A percentile compares a stretch with the other conserved stretches of the same genome.
phyloP scores from a whole-genome alignment of 179 eudicot genomes.

The Patellifolia procumbens region DNA sequence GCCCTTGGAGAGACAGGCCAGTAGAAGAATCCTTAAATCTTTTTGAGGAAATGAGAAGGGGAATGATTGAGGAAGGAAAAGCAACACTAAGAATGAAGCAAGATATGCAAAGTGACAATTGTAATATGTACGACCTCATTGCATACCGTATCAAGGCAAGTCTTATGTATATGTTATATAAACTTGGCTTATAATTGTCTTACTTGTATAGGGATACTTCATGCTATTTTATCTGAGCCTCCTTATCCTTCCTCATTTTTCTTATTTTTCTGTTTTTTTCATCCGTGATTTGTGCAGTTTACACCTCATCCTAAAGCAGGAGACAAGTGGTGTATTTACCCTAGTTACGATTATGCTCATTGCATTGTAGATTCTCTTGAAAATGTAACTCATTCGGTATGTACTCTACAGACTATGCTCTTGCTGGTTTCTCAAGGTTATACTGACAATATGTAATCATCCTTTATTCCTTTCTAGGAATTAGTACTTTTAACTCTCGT shows the following conservation, averaged over 20 bases:
- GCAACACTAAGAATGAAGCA: slow-evolving; percentile 95
- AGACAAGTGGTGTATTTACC: slow-evolving; percentile 96
- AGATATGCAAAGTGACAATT: slow-evolving; percentile 93
- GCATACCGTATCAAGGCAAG: slow-evolving; percentile 97
- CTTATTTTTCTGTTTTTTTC: neutral
- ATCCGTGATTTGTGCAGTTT: slow-evolving; percentile 49
- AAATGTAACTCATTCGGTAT: slow-evolving; percentile 88
- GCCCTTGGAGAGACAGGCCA: slow-evolving; percentile 97
- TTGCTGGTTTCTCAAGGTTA: neutral
- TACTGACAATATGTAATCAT: neutral
- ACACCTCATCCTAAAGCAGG: slow-evolving; percentile 98
- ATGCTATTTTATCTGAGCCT: neutral
- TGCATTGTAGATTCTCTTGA: slow-evolving; percentile 96
- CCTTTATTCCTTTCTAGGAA: neutral
- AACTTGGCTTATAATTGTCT: neutral
- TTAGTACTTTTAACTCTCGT: neutral
- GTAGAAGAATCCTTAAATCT: slow-evolving; percentile 70
- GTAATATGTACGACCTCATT: slow-evolving; percentile 92
- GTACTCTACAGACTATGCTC: slow-evolving; percentile 23
- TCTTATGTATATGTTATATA: neutral
- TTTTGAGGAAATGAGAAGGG: slow-evolving; percentile 84
- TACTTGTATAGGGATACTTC: neutral
- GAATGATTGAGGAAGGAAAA: slow-evolving; percentile 91
- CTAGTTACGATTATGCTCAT: slow-evolving; percentile 92
- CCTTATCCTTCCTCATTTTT: neutral